A percentile compares a stretch with the other conserved stretches of the same genome.
These are phyloP conservation scores for Pyrenochaeta sp. DNA, from an alignment of 2,329 filamentous ascomycete genomes.

Conservation along the genomic window DNA sequence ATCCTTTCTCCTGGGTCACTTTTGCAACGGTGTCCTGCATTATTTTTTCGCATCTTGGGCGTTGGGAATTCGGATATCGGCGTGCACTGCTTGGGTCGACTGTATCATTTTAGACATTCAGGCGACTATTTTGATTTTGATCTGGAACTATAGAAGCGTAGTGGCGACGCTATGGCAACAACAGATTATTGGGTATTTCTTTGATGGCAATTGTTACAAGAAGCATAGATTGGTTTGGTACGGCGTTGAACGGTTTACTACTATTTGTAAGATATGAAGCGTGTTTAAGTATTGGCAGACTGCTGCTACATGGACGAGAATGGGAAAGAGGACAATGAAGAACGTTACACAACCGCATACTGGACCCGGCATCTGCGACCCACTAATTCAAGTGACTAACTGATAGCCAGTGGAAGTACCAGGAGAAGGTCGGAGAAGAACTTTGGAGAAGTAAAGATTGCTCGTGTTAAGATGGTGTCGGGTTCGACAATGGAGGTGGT, in stretches of 20 bases:
- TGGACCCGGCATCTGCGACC: too few species aligned
- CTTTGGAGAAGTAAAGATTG: too few species aligned
- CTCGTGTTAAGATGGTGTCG: not conserved
- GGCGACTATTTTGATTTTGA: too few species aligned
- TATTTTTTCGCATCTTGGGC: constrained; percentile 18
- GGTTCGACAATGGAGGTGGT: not conserved
- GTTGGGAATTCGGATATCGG: constrained; percentile 15
- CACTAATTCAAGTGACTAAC: too few species aligned
- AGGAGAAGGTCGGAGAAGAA: too few species aligned
- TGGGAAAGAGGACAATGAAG: not conserved
- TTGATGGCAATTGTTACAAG: not conserved
- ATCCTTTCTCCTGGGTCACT: not conserved
- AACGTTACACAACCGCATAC: not conserved
- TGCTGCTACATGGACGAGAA: not conserved
- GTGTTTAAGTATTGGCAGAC: not conserved
- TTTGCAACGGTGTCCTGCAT: constrained; percentile 14
- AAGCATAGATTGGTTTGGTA: constrained; percentile 5
- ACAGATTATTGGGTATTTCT: not conserved
- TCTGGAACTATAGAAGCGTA: too few species aligned
- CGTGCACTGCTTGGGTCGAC: constrained; percentile 18
- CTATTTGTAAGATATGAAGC: constrained; percentile 4
- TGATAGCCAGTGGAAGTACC: too few species aligned
- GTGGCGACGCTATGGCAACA: constrained; percentile 13
- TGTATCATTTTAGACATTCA: constrained; percentile 19
- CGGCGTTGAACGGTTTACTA: constrained; percentile 1